Conservation (phyloP, 306 rosid species). For the Pyrus betulifolia region DNA sequence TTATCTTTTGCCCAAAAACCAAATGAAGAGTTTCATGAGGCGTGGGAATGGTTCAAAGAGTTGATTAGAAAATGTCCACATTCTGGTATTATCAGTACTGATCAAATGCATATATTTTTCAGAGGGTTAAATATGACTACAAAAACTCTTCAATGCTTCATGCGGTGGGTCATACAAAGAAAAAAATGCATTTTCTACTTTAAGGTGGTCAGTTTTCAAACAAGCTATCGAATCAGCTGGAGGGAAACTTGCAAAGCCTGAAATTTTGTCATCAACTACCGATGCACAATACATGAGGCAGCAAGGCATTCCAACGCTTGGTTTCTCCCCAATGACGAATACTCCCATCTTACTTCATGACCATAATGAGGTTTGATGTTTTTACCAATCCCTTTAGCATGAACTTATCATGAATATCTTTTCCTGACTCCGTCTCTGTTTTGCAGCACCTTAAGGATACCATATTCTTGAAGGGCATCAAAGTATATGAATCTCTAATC, state of each 20-base stretch:
- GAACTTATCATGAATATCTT: neutral
- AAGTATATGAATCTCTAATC: constrained; percentile 77
- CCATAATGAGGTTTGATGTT: constrained; percentile 68
- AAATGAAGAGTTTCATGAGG: too few relatives aligned
- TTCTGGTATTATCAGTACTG: too few relatives aligned
- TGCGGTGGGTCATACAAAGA: too few relatives aligned
- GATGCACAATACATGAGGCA: constrained; percentile 68
- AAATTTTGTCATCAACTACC: constrained; percentile 73
- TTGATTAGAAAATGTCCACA: too few relatives aligned
- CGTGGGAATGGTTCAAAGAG: too few relatives aligned
- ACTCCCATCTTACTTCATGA: constrained; percentile 92
- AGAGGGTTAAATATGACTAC: too few relatives aligned
- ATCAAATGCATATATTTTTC: too few relatives aligned
- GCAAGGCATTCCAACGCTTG: constrained; percentile 73
- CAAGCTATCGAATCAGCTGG: constrained; percentile 61
- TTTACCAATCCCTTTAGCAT: constrained; percentile 1
- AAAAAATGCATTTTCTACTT: too few relatives aligned
- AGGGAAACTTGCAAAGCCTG: constrained; percentile 75
- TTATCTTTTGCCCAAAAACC: too few relatives aligned
- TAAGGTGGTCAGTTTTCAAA: constrained; percentile 71
- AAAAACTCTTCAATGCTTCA: too few relatives aligned
- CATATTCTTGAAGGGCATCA: constrained; percentile 62
- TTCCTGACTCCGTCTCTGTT: constrained; percentile 7
- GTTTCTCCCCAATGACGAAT: constrained; percentile 85
- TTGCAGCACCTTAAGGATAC: constrained; percentile 66